Evolutionary conservation across 768 basidiomycete species (phyloP).

Genomic region (Leccinum olivaceopallidum): DNA sequence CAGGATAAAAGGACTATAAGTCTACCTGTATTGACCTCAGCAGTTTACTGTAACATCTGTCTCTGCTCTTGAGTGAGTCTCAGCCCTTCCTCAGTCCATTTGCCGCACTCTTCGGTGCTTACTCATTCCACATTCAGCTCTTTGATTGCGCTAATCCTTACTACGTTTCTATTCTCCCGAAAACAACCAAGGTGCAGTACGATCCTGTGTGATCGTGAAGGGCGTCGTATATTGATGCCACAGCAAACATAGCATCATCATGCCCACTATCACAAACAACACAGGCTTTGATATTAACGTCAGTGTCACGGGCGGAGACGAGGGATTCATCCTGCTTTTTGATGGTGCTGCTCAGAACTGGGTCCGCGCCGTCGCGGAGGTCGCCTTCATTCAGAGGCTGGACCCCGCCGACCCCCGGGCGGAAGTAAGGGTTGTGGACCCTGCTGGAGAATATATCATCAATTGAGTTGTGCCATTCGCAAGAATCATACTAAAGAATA

Average conservation of each 20-base stretch:
- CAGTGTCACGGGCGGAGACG: no score
- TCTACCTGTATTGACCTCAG: background rate
- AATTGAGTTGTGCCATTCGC: no score
- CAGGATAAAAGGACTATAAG: background rate
- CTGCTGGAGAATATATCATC: no score
- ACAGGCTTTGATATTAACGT: no score
- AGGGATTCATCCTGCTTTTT: no score
- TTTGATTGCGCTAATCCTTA: background rate
- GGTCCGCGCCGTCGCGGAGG: no score
- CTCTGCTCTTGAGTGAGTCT: background rate
- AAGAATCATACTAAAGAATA: no score
- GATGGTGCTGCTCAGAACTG: no score
- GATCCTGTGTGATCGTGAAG: background rate
- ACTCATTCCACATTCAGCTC: background rate
- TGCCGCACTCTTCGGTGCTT: background rate
- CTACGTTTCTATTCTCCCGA: background rate
- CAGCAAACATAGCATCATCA: background rate
- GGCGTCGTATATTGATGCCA: background rate
- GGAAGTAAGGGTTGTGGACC: no score
- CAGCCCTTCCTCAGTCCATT: background rate
- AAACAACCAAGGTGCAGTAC: background rate
- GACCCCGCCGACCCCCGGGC: no score
- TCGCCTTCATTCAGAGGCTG: no score
- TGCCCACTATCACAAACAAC: background rate
- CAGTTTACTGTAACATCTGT: background rate